Base-by-base conservation (phyloP, 345 rosid genomes). In the Gossypium herbaceum region DNA sequence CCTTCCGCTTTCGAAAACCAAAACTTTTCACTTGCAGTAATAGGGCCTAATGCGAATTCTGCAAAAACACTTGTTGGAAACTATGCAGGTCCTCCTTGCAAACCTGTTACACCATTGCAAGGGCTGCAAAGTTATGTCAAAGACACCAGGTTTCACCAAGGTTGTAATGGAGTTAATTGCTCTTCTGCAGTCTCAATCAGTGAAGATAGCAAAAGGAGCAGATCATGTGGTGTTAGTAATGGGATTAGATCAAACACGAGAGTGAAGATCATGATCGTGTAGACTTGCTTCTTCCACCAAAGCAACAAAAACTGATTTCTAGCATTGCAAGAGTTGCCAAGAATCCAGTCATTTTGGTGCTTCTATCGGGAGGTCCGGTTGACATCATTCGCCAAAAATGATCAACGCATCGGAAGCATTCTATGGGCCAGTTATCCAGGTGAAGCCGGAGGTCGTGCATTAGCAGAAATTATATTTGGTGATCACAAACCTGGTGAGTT, bases 381-480 rank as follows among this genome's bases (percentile, higher is more conserved):
- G 98, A 94, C 69, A 29, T 78, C 90, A 0, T 91, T 89, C 48
- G 92, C 98, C 65, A 84, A 75, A 51, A 2, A 82, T 9, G 87
- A 86, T 24, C 51, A 44, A 15, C 83, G 83, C 5, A 87, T 94
- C 15, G 97, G 95, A 73, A 83, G 92, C 78, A 91, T 94, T 65
- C 39, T 94, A 47, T 94, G 98, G 98, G 97, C 92, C 60, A 97
- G 98, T 75, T 94, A 92, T 86, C 98, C 98, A 1, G 97, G 97
- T 48, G 93, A 94, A 82, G 91, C 85, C 2, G 98, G 97, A 47
- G 98, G 94, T 2, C 71, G 45, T 73, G 97, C 98, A 5, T 83
- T 92, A 44, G 87, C 95, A 15, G 94, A 94, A 78, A 83, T 92
- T 83, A 83, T 94, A 60, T 92, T 91, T 41, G 98, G 98, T 45